phyloP scores from a whole-genome alignment of 75 land plant species.

The Pinus tabuliformis region DNA sequence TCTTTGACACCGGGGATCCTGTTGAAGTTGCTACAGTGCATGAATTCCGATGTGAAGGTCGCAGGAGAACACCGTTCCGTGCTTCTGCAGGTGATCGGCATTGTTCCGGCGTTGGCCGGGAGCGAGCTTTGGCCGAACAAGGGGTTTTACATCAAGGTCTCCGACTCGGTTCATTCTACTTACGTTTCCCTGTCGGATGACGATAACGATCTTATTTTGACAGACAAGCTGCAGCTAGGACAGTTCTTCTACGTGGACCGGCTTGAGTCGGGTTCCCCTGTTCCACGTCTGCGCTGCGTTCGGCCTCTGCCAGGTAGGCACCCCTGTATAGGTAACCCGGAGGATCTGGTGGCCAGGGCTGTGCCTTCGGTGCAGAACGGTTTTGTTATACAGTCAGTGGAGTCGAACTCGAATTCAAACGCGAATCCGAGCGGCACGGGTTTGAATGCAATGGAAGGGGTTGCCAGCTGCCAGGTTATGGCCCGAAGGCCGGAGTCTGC shows the following conservation, averaged over 20 bases:
- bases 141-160: constrained; percentile 88
- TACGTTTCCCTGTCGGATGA: constrained; percentile 76
- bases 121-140: constrained; percentile 70
- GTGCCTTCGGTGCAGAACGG: constrained; percentile 23
- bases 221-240: constrained; percentile 84
- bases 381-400: constrained; percentile 41
- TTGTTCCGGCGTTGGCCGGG: constrained; percentile 75
- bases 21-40: constrained; percentile 86
- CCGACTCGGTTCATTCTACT: constrained; percentile 89
- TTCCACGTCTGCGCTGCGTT: constrained; percentile 55
- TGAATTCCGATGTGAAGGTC: constrained; percentile 66
- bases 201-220: constrained; percentile 75
- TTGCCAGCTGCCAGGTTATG: not conserved
- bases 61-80: constrained; percentile 81
- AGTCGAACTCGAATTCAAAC: too few relatives aligned
- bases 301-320: constrained; percentile 75
- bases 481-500: not conserved
- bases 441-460: constrained; percentile 14
- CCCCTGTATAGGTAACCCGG: constrained; percentile 67
- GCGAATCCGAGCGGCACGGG: constrained; percentile 11
- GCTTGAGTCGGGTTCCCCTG: constrained; percentile 52
- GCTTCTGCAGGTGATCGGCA: constrained; percentile 63
- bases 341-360: constrained; percentile 50
- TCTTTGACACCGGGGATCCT: constrained; percentile 85
- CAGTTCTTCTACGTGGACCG: constrained; percentile 83